Percentiles rank a stretch among this genome's conserved stretches.
These are phyloP conservation scores for Dovyalis caffra DNA, from an alignment of 345 rosid species.

Conservation along the genomic window DNA sequence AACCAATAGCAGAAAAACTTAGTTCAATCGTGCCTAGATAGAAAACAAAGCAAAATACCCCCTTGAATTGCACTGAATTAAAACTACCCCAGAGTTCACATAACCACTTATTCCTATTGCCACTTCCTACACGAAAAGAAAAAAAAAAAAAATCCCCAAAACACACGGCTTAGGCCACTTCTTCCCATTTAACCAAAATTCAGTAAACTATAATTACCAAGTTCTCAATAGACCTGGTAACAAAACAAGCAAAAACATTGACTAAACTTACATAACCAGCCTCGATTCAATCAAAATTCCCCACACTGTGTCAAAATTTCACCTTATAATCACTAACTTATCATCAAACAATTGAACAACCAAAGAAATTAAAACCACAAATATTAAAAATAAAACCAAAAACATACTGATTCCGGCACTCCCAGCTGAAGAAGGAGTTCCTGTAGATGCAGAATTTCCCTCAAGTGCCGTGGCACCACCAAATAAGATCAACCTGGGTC, in stretches of 20 bases:
- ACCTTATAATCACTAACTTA: neutral
- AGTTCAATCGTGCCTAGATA: neutral
- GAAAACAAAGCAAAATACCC: neutral
- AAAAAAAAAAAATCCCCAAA: neutral
- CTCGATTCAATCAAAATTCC: neutral
- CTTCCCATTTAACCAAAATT: neutral
- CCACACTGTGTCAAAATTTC: neutral
- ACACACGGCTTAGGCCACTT: neutral
- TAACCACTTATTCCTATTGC: neutral
- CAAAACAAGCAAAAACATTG: neutral
- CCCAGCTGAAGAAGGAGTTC: constrained; percentile 95
- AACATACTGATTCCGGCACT: constrained; percentile 92
- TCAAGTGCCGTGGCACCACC: constrained; percentile 99
- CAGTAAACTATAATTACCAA: neutral
- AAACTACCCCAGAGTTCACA: neutral
- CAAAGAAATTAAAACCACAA: constrained; percentile 1
- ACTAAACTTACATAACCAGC: neutral
- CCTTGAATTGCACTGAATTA: neutral
- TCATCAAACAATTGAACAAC: neutral
- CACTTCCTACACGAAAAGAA: neutral
- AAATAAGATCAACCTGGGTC: constrained; percentile 85
- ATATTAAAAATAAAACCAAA: neutral
- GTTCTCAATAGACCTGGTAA: neutral
- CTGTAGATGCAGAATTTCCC: constrained; percentile 83
- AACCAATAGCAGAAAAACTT: neutral